A percentile compares a stretch with the other conserved stretches of the same genome.
Conservation (phyloP, 148 eudicot species). For the Dysphania ambrosioides region DNA sequence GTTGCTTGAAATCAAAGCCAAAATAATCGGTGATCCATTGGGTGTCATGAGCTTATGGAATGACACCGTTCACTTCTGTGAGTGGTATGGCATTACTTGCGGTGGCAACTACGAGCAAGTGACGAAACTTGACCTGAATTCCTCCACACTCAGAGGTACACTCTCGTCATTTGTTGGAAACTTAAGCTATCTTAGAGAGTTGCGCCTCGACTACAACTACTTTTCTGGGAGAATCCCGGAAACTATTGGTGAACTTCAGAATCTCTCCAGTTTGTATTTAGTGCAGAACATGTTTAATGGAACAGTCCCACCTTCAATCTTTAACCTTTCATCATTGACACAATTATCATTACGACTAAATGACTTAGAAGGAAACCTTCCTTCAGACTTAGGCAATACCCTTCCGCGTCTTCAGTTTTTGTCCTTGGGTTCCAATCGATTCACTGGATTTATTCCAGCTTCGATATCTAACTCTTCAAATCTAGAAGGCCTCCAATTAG, state of each 20-base stretch:
- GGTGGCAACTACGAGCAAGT: constrained; percentile 6
- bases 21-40: constrained; percentile 13
- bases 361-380: constrained; percentile 17
- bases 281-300: constrained; percentile 2
- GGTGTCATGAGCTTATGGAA: constrained; percentile 18
- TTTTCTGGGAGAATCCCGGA: constrained; percentile 21
- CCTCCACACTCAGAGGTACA: constrained; percentile 4
- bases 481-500: neutral
- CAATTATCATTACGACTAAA: neutral
- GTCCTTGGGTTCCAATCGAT: neutral
- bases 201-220: neutral
- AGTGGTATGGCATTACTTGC: constrained; percentile 22
- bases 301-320: constrained; percentile 18
- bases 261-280: neutral
- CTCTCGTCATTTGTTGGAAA: constrained; percentile 20
- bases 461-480: constrained; percentile 18
- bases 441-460: constrained; percentile 2
- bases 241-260: neutral
- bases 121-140: neutral
- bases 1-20: constrained; percentile 16
- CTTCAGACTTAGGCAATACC: neutral
- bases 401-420: neutral
- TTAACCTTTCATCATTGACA: constrained; percentile 9
- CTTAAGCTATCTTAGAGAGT: constrained; percentile 10
- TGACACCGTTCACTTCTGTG: constrained; percentile 1